Evolutionary conservation across 768 basidiomycete genomes (phyloP).

Genomic region (Suillus weaverae): DNA sequence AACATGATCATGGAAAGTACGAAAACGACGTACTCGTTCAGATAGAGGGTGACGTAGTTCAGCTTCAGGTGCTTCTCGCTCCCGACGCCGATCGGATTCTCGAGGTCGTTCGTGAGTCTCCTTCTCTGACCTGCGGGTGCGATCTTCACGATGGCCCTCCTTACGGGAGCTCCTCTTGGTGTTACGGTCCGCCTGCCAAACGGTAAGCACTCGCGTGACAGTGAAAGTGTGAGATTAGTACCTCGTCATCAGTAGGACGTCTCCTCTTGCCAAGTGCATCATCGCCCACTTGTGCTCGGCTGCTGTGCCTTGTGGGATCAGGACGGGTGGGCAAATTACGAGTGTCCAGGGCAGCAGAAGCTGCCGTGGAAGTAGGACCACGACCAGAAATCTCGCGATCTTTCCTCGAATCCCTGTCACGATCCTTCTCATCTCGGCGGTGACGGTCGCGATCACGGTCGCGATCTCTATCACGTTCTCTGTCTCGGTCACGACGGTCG

Average conservation of each 20-base stretch:
- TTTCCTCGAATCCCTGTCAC: slow-evolving; percentile 63
- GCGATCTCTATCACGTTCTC: slow-evolving; percentile 52
- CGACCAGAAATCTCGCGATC: slow-evolving; percentile 50
- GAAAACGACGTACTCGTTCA: slow-evolving; percentile 56
- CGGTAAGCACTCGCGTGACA: slow-evolving; percentile 14
- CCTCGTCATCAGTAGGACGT: slow-evolving; percentile 71
- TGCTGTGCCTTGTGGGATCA: slow-evolving; percentile 57
- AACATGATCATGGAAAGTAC: slow-evolving; percentile 1
- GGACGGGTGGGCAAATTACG: slow-evolving; percentile 58
- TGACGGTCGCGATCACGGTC: slow-evolving; percentile 47
- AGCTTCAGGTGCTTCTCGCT: slow-evolving; percentile 56
- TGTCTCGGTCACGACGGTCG: slow-evolving; percentile 40
- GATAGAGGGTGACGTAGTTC: slow-evolving; percentile 46
- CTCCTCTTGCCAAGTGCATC: slow-evolving; percentile 75
- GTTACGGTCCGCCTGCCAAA: slow-evolving; percentile 61
- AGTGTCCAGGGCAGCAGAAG: slow-evolving; percentile 45
- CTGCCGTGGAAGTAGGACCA: slow-evolving; percentile 32
- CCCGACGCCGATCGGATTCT: slow-evolving; percentile 67
- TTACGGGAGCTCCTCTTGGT: slow-evolving; percentile 83
- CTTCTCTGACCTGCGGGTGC: slow-evolving; percentile 67
- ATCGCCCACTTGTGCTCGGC: slow-evolving; percentile 46
- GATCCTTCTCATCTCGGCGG: slow-evolving; percentile 61
- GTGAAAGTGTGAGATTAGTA: slow-evolving; percentile 35
- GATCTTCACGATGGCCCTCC: slow-evolving; percentile 75
- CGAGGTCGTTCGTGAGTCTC: slow-evolving; percentile 65